Percentiles rank a stretch among this genome's conserved stretches.
phyloP scores from a whole-genome alignment of 169 alveolate species.

The Plasmodium gaboni region DNA sequence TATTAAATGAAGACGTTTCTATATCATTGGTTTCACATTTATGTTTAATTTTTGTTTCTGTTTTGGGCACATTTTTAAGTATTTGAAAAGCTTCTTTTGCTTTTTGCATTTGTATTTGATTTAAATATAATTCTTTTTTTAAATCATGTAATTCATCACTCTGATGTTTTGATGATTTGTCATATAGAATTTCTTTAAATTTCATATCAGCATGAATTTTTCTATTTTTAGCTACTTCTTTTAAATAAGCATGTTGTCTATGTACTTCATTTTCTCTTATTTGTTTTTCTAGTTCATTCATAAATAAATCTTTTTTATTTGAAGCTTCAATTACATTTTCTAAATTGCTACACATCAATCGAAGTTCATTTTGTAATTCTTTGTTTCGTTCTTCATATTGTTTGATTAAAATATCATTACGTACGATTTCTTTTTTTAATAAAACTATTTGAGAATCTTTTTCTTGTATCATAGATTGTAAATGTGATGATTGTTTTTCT shows the following conservation, averaged over 20 bases:
- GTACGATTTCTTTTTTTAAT: constrained; percentile 73
- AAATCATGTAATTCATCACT: constrained; percentile 44
- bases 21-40: constrained; percentile 1
- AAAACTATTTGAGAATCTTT: constrained; percentile 73
- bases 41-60: background rate
- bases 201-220: constrained; percentile 69
- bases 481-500: constrained; percentile 67
- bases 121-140: constrained; percentile 72
- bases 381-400: constrained; percentile 75
- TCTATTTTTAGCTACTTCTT: constrained; percentile 77
- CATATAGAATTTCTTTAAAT: constrained; percentile 73
- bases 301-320: constrained; percentile 73
- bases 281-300: constrained; percentile 73
- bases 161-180: constrained; percentile 55
- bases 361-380: constrained; percentile 65
- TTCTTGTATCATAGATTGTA: constrained; percentile 73
- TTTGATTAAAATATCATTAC: constrained; percentile 47
- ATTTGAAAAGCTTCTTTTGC: constrained; percentile 75
- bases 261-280: constrained; percentile 76
- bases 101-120: constrained; percentile 70
- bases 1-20: constrained; percentile 15
- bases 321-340: constrained; percentile 77
- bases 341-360: constrained; percentile 71
- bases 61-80: constrained; percentile 50
- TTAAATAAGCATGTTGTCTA: constrained; percentile 71